phyloP scores from a whole-genome alignment of 768 basidiomycete genomes.

The Scleroderma citrinum region DNA sequence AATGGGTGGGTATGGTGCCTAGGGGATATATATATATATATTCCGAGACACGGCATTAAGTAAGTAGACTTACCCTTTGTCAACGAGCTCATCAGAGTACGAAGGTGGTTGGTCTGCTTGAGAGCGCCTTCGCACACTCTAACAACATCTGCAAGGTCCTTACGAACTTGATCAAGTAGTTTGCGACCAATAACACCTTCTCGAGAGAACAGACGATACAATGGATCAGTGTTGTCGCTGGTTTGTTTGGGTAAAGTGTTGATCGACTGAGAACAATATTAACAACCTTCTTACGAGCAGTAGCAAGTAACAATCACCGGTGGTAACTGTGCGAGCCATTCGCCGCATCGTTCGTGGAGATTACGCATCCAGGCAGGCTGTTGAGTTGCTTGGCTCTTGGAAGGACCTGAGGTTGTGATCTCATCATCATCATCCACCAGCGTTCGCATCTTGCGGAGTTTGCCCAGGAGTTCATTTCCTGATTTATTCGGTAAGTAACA shows the following conservation, averaged over 20 bases:
- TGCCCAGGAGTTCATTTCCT: constrained; percentile 80
- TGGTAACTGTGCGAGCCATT: constrained; percentile 79
- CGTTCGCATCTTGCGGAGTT: constrained; percentile 91
- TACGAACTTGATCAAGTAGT: constrained; percentile 72
- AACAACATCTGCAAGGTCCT: constrained; percentile 75
- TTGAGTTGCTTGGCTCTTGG: constrained; percentile 60
- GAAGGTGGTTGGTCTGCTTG: constrained; percentile 94
- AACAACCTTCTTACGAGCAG: constrained; percentile 4
- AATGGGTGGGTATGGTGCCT: constrained; percentile 87
- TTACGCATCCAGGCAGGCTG: constrained; percentile 95
- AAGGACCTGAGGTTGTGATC: constrained; percentile 40
- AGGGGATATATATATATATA: constrained; percentile 13
- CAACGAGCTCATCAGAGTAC: constrained; percentile 83
- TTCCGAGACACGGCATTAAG: not conserved
- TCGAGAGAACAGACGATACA: constrained; percentile 83
- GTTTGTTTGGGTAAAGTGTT: constrained; percentile 58
- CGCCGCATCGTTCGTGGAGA: constrained; percentile 72
- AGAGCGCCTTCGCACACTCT: constrained; percentile 81
- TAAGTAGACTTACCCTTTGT: constrained; percentile 66
- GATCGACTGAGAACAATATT: constrained; percentile 44
- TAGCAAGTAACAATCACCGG: constrained; percentile 40
- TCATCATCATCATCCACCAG: constrained; percentile 83
- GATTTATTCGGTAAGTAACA: constrained; percentile 3
- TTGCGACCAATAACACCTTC: constrained; percentile 78
- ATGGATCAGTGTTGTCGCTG: constrained; percentile 72